phyloP scores from a whole-genome alignment of 257 asterid genomes.

The Primulina tabacum region DNA sequence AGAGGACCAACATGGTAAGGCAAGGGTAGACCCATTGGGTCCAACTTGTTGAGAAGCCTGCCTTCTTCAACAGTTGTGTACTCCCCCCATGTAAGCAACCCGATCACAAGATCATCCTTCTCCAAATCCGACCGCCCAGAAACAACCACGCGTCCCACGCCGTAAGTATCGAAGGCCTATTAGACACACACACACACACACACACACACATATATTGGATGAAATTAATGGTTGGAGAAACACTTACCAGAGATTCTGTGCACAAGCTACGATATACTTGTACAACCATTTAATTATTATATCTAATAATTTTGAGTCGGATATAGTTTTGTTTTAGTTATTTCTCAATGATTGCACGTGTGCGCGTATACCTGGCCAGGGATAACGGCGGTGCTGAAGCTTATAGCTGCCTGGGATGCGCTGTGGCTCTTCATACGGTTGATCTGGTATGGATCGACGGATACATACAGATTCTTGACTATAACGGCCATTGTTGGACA shows the following conservation, averaged over 20 bases:
- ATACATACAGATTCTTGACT: conserved; percentile 51
- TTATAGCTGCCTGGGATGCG: conserved; percentile 42
- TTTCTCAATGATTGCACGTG: too few species aligned
- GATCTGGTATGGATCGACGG: conserved; percentile 69
- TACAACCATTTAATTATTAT: too few species aligned
- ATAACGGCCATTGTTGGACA: conserved; percentile 29
- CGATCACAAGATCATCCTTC: conserved; percentile 59
- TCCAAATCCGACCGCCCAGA: conserved; percentile 44
- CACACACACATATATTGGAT: too few species aligned
- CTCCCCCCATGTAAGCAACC: conserved; percentile 74
- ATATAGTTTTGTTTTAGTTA: too few species aligned
- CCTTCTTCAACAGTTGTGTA: conserved; percentile 48
- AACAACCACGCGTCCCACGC: conserved; percentile 68
- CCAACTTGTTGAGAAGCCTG: conserved; percentile 57
- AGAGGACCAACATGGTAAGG: conserved; percentile 59
- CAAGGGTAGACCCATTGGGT: conserved; percentile 54
- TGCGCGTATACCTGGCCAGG: conserved; percentile 38
- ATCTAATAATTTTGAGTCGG: too few species aligned
- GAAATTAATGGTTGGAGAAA: too few species aligned
- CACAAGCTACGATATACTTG: too few species aligned
- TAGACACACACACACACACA: background rate
- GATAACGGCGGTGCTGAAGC: conserved; percentile 32
- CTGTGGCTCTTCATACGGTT: conserved; percentile 56
- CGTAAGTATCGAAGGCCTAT: conserved; percentile 54
- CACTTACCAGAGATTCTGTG: too few species aligned